Evolutionary conservation across 257 asterid species (phyloP).

Genomic region (Jasminum sambac): DNA sequence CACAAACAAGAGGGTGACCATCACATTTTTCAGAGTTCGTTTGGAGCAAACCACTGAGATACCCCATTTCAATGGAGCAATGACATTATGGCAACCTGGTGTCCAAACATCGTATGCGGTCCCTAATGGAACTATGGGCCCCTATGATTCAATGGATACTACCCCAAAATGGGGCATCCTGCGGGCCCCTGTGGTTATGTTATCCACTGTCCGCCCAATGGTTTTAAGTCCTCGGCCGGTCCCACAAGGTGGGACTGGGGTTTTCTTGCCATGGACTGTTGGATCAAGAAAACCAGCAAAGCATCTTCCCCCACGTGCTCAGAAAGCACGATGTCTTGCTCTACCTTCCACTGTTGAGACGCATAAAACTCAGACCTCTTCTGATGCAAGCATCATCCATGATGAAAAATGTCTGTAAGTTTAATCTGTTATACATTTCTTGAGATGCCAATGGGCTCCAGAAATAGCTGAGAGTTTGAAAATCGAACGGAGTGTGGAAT

Average conservation of each 20-base stretch:
- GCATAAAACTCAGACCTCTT: slow-evolving; percentile 34
- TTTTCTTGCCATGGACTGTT: slow-evolving; percentile 77
- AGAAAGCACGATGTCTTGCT: slow-evolving; percentile 64
- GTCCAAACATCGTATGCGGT: slow-evolving; percentile 45
- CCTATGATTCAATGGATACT: slow-evolving; percentile 44
- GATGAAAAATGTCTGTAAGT: slow-evolving; percentile 32
- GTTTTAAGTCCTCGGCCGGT: slow-evolving; percentile 53
- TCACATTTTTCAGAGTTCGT: slow-evolving; percentile 80
- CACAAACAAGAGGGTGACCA: slow-evolving; percentile 71
- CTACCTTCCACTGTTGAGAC: slow-evolving; percentile 52
- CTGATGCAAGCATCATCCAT: slow-evolving; percentile 39
- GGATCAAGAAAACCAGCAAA: slow-evolving; percentile 65
- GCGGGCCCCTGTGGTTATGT: slow-evolving; percentile 68
- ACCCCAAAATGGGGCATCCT: slow-evolving; percentile 75
- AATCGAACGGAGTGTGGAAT: slow-evolving; percentile 30
- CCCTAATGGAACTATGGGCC: slow-evolving; percentile 30
- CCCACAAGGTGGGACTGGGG: slow-evolving; percentile 87
- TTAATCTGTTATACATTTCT: slow-evolving; percentile 23
- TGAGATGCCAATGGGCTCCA: slow-evolving; percentile 43
- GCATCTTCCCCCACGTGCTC: slow-evolving; percentile 94
- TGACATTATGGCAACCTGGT: slow-evolving; percentile 83
- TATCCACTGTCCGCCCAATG: slow-evolving; percentile 65
- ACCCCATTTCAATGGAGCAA: slow-evolving; percentile 40
- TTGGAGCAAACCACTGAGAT: slow-evolving; percentile 40
- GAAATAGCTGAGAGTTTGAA: slow-evolving; percentile 42